phyloP scores from a whole-genome alignment of 805 yeast genomes.

The Metahyphopichia silvanorum region DNA sequence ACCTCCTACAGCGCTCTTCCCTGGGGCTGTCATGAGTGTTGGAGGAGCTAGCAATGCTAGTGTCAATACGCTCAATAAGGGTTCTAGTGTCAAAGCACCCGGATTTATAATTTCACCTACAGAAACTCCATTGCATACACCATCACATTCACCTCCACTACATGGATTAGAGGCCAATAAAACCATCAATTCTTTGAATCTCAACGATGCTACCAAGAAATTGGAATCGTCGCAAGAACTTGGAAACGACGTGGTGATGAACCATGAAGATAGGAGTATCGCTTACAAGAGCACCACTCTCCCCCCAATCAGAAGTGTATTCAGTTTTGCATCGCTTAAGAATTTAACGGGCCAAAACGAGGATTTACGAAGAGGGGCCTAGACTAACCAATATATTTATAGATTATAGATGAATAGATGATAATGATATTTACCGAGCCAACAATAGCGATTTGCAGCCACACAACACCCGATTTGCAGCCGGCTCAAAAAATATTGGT shows the following conservation, averaged over 20 bases:
- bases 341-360: constrained; percentile 1
- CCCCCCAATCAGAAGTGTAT: constrained; percentile 41
- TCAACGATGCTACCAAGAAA: constrained; percentile 20
- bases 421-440: no score
- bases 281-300: constrained; percentile 39
- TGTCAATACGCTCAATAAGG: neutral
- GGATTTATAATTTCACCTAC: constrained; percentile 33
- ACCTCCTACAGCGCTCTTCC: constrained; percentile 5
- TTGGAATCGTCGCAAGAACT: constrained; percentile 20
- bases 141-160: constrained; percentile 47
- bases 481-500: no score
- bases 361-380: neutral
- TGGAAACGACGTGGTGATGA: constrained; percentile 7
- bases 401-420: no score
- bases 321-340: constrained; percentile 18
- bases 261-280: constrained; percentile 18
- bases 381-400: neutral
- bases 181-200: constrained; percentile 10
- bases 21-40: constrained; percentile 3
- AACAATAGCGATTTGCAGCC: no score
- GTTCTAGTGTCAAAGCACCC: constrained; percentile 8
- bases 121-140: constrained; percentile 50
- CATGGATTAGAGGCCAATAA: constrained; percentile 17
- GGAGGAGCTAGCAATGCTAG: neutral
- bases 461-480: no score